phyloP scores from a whole-genome alignment of 1,284 basidiomycete species.

The Phylloporus gajari region DNA sequence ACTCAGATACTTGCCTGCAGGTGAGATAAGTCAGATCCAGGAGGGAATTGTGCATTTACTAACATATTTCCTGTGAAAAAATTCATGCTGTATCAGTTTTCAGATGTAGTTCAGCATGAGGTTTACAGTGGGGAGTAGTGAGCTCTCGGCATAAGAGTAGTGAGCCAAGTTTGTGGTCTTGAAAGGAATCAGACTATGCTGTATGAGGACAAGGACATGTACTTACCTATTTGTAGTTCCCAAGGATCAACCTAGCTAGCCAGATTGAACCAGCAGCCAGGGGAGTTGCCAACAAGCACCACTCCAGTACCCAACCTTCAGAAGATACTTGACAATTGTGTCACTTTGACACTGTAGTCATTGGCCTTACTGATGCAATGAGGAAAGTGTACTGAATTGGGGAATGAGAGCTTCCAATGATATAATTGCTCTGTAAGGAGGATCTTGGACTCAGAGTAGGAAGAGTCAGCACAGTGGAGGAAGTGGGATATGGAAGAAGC shows the following conservation, averaged over 20 bases:
- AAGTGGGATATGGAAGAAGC: constrained; percentile 91
- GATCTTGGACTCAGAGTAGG: constrained; percentile 89
- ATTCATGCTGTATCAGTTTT: constrained; percentile 77
- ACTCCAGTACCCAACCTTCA: constrained; percentile 93
- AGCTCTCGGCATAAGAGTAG: constrained; percentile 91
- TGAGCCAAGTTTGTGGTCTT: constrained; percentile 90
- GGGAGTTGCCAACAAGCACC: constrained; percentile 82
- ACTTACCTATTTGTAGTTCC: constrained; percentile 87
- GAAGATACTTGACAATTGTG: constrained; percentile 92
- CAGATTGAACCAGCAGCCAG: constrained; percentile 92
- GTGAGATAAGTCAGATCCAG: constrained; percentile 10
- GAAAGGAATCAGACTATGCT: constrained; percentile 6
- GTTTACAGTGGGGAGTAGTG: constrained; percentile 88
- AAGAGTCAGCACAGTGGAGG: constrained; percentile 87
- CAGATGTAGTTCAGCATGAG: constrained; percentile 94
- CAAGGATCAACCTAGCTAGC: constrained; percentile 89
- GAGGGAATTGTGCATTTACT: constrained; percentile 55
- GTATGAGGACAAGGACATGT: background rate
- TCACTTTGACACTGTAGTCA: constrained; percentile 91
- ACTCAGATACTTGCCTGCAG: constrained; percentile 68
- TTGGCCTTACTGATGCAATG: constrained; percentile 95
- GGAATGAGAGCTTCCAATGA: constrained; percentile 56
- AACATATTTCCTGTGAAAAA: constrained; percentile 86
- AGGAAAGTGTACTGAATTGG: constrained; percentile 94
- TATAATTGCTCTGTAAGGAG: constrained; percentile 93